These are phyloP conservation scores for Zea mays DNA, from an alignment of 176 grass and related monocot genomes.

Conservation along the genomic window DNA sequence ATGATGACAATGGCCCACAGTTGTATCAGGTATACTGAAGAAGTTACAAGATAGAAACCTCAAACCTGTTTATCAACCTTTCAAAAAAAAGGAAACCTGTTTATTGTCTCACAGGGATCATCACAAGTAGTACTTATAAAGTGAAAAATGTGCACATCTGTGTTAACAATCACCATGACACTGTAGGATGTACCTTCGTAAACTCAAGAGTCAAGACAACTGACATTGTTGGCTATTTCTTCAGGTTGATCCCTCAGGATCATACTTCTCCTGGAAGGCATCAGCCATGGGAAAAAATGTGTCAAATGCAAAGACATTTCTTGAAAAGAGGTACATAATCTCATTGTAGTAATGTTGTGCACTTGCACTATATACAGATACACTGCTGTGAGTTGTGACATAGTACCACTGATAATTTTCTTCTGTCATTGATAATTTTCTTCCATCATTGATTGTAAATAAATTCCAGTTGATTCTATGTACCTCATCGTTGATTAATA, in stretches of 20 bases:
- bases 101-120: too few species aligned
- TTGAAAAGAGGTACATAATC: conserved; percentile 76
- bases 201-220: background rate
- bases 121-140: conserved; percentile 4
- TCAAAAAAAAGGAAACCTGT: too few species aligned
- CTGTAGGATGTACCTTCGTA: background rate
- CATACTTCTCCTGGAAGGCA: conserved; percentile 98
- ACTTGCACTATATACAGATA: background rate
- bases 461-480: conserved; percentile 13
- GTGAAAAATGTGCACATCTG: conserved; percentile 17
- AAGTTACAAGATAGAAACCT: conserved; percentile 4
- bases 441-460: background rate
- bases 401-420: background rate
- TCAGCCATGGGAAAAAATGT: conserved; percentile 99
- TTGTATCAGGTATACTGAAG: too few species aligned
- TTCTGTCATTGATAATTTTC: too few species aligned
- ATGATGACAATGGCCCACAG: conserved; percentile 40
- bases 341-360: background rate
- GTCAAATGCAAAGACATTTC: conserved; percentile 94
- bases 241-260: conserved; percentile 93
- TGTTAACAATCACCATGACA: background rate
- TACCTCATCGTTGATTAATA: background rate
- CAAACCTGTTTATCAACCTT: background rate
- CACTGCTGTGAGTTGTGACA: background rate
- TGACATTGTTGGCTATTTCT: conserved; percentile 18